These are phyloP conservation scores for Pseudophaeomoniella oleicola DNA, from an alignment of 2,329 filamentous ascomycete species.

Conservation along the genomic window DNA sequence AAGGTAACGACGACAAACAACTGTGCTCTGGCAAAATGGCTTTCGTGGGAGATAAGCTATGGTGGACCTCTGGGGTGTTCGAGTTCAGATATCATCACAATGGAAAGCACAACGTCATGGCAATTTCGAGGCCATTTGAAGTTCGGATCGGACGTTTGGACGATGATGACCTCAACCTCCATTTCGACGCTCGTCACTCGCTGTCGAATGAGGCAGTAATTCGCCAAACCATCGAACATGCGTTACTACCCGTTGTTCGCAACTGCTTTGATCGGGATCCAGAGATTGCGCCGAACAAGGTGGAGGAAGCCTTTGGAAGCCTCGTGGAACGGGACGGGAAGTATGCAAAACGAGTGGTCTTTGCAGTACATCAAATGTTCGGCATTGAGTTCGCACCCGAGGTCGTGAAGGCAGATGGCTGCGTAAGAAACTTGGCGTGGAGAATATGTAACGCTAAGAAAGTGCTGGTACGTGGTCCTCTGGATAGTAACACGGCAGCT, in stretches of 20 bases:
- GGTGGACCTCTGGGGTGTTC: slow-evolving; percentile 93
- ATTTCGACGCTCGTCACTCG: slow-evolving; percentile 5
- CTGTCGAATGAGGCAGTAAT: slow-evolving; percentile 39
- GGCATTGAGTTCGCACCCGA: slow-evolving; percentile 89
- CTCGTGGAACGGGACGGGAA: slow-evolving; percentile 78
- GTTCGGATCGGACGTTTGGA: slow-evolving; percentile 71
- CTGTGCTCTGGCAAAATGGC: slow-evolving; percentile 66
- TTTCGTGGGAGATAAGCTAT: slow-evolving; percentile 85
- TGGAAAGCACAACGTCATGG: slow-evolving; percentile 84
- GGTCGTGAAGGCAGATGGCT: slow-evolving; percentile 84
- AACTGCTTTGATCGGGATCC: slow-evolving; percentile 90
- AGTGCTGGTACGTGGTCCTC: slow-evolving; percentile 55
- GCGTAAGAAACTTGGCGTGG: slow-evolving; percentile 81
- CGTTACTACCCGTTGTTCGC: slow-evolving; percentile 67
- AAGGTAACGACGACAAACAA: slow-evolving; percentile 30
- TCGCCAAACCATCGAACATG: slow-evolving; percentile 56
- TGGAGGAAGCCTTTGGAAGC: slow-evolving; percentile 70
- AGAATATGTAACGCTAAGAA: slow-evolving; percentile 91
- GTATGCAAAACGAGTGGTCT: slow-evolving; percentile 79
- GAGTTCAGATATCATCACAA: slow-evolving; percentile 96
- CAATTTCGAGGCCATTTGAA: slow-evolving; percentile 85
- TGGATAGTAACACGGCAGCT: background rate
- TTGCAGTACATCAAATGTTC: slow-evolving; percentile 90
- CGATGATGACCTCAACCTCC: slow-evolving; percentile 44
- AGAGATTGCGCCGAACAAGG: slow-evolving; percentile 69